Evolutionary conservation across 1,284 basidiomycete species (phyloP).

Genomic region (Mycosarcoma mackinlayi): DNA sequence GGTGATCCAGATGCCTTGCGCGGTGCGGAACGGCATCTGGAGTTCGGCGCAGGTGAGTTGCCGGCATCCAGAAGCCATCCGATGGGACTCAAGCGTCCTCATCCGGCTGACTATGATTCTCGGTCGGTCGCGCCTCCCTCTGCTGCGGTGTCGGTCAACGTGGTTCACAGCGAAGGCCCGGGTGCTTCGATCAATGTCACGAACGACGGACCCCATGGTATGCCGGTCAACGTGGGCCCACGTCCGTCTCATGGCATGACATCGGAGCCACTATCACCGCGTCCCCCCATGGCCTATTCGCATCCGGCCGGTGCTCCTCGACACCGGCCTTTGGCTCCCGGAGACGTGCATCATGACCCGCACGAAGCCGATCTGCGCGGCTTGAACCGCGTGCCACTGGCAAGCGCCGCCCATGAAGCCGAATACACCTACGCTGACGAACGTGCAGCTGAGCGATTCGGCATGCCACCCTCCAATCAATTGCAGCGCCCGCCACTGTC

Average conservation of each 20-base stretch:
- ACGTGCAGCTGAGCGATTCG: conserved; percentile 15
- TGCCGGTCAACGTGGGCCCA: conserved; percentile 17
- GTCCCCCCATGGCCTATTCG: conserved; percentile 14
- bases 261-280: conserved; percentile 24
- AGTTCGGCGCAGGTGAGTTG: conserved; percentile 8
- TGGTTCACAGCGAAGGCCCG: conserved; percentile 37
- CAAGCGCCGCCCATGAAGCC: conserved; percentile 7
- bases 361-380: conserved; percentile 22
- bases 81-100: conserved; percentile 19
- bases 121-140: conserved; percentile 14
- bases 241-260: conserved; percentile 10
- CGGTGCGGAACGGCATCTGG: conserved; percentile 17
- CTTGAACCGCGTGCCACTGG: conserved; percentile 19
- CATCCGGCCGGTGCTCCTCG: conserved; percentile 17
- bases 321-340: conserved; percentile 27
- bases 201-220: conserved; percentile 12
- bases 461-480: conserved; percentile 9
- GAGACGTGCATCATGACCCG: conserved; percentile 17
- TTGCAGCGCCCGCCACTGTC: conserved; percentile 26
- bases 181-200: conserved; percentile 24
- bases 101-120: conserved; percentile 20
- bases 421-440: conserved; percentile 30
- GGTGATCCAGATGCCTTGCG: conserved; percentile 15
- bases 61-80: conserved; percentile 3
- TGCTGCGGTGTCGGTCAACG: conserved; percentile 17